Evolutionary conservation across 164 flowering plant species (phyloP), one percentile per base, ranked within the genome.

Genomic region (Houttuynia cordata): DNA sequence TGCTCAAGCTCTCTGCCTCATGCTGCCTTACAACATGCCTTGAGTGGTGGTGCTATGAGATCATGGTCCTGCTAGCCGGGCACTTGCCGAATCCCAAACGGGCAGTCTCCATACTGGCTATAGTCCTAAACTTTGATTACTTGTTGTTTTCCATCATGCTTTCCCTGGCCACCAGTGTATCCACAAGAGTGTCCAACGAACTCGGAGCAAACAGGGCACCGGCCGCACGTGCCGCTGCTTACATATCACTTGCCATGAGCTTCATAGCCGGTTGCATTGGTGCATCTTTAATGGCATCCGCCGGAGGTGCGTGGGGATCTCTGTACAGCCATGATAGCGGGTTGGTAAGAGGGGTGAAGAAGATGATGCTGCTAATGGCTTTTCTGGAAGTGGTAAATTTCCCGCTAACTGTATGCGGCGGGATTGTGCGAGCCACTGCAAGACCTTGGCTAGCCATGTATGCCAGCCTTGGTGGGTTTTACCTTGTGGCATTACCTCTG

Each of bases 1-100:
- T 92, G 58, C 56, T 87, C 9, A 83, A 68, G 73, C 84, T 92
- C 0, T 64, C 69, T 10, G 90, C 80, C 0, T 83, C 94, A 1
- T 87, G 94, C 63, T 92, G 97, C 75, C 80, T 92, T 51, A 87
- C 88, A 52, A 84, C 86, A 8, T 92, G 96, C 72, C 91, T 92
- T 5, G 98, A 89, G 62, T 92, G 98, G 98, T 92, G 98, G 98
- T 87, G 98, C 76, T 75, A 64, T 47, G 96, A 92, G 83, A 84
- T 87, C 54, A 51, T 93, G 55, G 81, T 93, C 61, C 56, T 93
- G 68, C 78, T 87, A 12, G 73, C 97, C 1, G 98, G 96, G 20
- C 76, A 78, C 42, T 73, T 93, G 0, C 57, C 76, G 0, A 74
- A 87, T 51, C 88, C 96, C 0, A 75, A 68, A 60, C 77, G 74